Conservation (phyloP, 345 rosid genomes). For the Physaria fendleri region DNA sequence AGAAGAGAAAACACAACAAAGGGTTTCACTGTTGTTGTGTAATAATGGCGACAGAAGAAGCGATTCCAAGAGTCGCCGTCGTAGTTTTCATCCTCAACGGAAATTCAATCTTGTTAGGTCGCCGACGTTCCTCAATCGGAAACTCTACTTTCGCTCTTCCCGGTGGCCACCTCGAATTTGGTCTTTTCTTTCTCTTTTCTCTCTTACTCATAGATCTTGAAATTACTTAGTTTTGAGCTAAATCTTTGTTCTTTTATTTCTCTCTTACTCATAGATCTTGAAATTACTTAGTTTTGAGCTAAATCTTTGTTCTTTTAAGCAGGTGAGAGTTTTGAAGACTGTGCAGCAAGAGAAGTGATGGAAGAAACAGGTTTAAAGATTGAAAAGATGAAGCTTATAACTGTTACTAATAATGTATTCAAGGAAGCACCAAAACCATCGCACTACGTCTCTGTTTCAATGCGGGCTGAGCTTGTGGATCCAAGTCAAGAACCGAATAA, state of each 20-base stretch:
- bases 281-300: neutral
- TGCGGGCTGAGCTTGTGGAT: slow-evolving; percentile 45
- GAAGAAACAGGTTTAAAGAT: slow-evolving; percentile 76
- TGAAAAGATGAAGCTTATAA: slow-evolving; percentile 39
- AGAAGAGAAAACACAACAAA: neutral
- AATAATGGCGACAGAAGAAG: slow-evolving; percentile 11
- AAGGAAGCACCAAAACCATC: slow-evolving; percentile 47
- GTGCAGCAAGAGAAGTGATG: slow-evolving; percentile 66
- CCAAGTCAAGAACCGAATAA: slow-evolving; percentile 44
- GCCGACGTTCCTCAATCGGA: slow-evolving; percentile 61
- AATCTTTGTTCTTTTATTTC: neutral
- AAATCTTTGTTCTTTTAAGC: neutral
- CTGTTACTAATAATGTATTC: slow-evolving; percentile 61
- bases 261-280: neutral
- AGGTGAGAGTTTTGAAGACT: slow-evolving; percentile 90
- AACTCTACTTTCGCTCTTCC: slow-evolving; percentile 81
- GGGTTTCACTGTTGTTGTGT: neutral
- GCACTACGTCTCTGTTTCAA: slow-evolving; percentile 58
- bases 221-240: neutral
- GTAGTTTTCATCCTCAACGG: slow-evolving; percentile 62
- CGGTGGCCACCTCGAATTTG: slow-evolving; percentile 96
- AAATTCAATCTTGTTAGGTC: slow-evolving; percentile 58
- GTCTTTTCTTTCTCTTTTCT: slow-evolving; percentile 28
- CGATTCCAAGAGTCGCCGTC: slow-evolving; percentile 63
- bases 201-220: neutral